Conservation (phyloP, 2,329 filamentous ascomycete genomes). For the Pseudogymnoascus sp. region DNA sequence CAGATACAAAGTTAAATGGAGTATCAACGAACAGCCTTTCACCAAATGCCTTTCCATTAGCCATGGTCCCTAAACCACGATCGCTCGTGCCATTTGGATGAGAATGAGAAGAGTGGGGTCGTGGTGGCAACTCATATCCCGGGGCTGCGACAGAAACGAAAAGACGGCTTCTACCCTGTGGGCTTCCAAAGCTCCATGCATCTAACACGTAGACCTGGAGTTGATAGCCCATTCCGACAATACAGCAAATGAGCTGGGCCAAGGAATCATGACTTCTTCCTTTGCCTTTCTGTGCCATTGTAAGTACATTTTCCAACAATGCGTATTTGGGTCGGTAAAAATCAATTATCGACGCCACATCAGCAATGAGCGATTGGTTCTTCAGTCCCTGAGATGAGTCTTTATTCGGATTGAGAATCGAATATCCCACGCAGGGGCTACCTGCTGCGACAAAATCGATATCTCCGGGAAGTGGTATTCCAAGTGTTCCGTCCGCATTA, state of each 20-base stretch:
- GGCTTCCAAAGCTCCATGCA: constrained; percentile 60
- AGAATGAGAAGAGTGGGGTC: constrained; percentile 56
- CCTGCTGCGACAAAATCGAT: constrained; percentile 66
- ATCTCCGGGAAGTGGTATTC: constrained; percentile 52
- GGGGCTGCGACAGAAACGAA: constrained; percentile 68
- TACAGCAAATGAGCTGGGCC: constrained; percentile 62
- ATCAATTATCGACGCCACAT: constrained; percentile 68
- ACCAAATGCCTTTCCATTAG: constrained; percentile 55
- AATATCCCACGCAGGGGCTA: constrained; percentile 73
- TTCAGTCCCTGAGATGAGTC: constrained; percentile 44
- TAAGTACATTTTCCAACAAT: constrained; percentile 68
- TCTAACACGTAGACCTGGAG: constrained; percentile 60
- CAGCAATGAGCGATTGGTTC: constrained; percentile 71
- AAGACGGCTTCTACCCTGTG: constrained; percentile 59
- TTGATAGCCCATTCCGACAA: constrained; percentile 75
- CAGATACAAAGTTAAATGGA: constrained; percentile 53
- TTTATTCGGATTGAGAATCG: constrained; percentile 51
- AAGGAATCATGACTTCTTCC: constrained; percentile 56
- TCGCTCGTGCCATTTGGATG: constrained; percentile 38
- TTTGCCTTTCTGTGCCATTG: constrained; percentile 46
- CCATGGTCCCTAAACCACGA: constrained; percentile 47
- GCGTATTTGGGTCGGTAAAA: constrained; percentile 69
- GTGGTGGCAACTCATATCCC: constrained; percentile 47
- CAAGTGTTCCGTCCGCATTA: constrained; percentile 29
- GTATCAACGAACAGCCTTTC: constrained; percentile 43